Evolutionary conservation across 2,329 filamentous ascomycete genomes (phyloP).

Genomic region (Nigrospora oryzae): DNA sequence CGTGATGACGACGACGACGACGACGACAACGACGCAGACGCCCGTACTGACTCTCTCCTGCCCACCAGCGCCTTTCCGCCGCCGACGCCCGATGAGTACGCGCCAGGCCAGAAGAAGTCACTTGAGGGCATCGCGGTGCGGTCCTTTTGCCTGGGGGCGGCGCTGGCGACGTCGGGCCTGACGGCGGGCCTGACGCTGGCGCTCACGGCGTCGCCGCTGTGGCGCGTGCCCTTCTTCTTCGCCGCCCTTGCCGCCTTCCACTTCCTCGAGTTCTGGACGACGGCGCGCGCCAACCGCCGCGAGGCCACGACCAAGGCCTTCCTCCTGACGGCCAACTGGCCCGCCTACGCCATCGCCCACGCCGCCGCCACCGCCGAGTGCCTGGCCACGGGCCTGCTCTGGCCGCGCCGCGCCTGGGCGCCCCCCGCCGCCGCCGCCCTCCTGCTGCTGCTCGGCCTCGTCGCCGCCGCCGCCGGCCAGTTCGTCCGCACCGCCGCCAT

Average conservation of each 20-base stretch:
- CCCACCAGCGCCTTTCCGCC: conserved; percentile 22
- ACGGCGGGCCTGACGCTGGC: conserved; percentile 22
- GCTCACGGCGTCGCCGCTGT: conserved; percentile 37
- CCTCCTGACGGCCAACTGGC: conserved; percentile 77
- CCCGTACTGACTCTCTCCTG: background rate
- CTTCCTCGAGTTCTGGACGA: conserved; percentile 93
- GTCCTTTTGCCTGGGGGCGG: conserved; percentile 43
- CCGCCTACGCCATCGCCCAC: conserved; percentile 77
- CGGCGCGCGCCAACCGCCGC: conserved; percentile 73
- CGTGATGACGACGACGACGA: too few species aligned
- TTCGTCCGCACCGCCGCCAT: conserved; percentile 72
- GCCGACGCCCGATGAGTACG: conserved; percentile 27
- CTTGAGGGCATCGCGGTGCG: conserved; percentile 52
- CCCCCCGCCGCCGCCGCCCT: conserved; percentile 33
- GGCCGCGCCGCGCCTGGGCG: conserved; percentile 39
- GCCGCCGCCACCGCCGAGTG: conserved; percentile 66
- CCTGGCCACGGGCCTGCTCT: conserved; percentile 47
- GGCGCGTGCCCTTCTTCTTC: conserved; percentile 61
- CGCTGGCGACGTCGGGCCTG: conserved; percentile 27
- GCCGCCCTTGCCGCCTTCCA: conserved; percentile 71
- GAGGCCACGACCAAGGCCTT: conserved; percentile 68
- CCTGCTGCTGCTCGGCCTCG: conserved; percentile 48
- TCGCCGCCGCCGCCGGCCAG: conserved; percentile 64
- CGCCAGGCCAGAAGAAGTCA: conserved; percentile 41
- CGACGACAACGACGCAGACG: background rate